Conservation (phyloP, 2,329 filamentous ascomycete genomes). For the Colletotrichum navitas region DNA sequence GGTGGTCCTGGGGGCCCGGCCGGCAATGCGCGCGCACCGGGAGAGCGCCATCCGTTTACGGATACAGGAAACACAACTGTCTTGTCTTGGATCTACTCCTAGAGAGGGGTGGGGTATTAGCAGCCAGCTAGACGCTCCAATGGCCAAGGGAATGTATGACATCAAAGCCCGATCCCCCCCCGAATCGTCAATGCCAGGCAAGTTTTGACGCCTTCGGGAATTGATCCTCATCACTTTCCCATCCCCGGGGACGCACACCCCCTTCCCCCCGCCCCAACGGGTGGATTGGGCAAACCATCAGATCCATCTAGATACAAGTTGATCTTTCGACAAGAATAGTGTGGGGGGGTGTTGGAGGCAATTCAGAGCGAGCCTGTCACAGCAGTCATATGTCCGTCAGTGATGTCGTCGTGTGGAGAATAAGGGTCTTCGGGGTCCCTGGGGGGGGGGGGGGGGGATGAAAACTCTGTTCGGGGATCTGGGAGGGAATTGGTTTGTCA, state of each 20-base stretch:
- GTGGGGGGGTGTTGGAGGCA: not conserved
- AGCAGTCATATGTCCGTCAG: conserved; percentile 17
- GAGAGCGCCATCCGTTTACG: not conserved
- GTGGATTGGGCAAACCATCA: not conserved
- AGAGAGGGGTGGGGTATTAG: conserved; percentile 4
- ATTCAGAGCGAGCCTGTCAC: not conserved
- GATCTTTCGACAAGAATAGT: not conserved
- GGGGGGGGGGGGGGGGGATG: no score
- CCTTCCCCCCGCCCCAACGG: conserved; percentile 6
- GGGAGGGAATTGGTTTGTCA: conserved; percentile 12
- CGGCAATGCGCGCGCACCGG: conserved; percentile 15
- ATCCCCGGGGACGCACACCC: not conserved
- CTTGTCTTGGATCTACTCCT: conserved; percentile 10
- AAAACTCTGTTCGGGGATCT: conserved; percentile 28
- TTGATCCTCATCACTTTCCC: conserved; percentile 3
- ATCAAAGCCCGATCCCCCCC: conserved; percentile 31
- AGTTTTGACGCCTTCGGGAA: not conserved
- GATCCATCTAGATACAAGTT: not conserved
- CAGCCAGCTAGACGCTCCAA: conserved; percentile 28
- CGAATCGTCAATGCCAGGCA: conserved; percentile 24
- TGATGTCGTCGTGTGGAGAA: conserved; percentile 36
- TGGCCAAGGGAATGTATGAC: conserved; percentile 28
- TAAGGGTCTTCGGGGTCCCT: conserved; percentile 30
- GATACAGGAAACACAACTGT: not conserved
- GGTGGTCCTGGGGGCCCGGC: conserved; percentile 4